Evolutionary conservation across 2,329 filamentous ascomycete species (phyloP), one percentile per base, ranked within the genome.

Genomic region (Aspergillus sojae): DNA sequence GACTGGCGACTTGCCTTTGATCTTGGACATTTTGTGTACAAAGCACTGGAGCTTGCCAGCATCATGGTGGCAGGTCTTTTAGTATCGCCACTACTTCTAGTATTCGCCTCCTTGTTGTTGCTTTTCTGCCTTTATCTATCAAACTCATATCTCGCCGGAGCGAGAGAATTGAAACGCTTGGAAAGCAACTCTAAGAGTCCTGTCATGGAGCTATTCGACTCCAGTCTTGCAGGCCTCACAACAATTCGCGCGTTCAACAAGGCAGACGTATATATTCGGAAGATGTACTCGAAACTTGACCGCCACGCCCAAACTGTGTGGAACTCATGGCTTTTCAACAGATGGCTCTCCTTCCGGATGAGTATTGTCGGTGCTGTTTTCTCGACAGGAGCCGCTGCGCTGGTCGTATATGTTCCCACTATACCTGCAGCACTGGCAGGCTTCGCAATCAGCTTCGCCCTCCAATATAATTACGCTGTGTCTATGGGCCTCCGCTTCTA

Each of bases 171-270:
- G 36, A 71, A 93, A 78, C 84, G 91, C 9, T 83, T 94, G 3
- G 91, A 94, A 75, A 91, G 88, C 66, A 91, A 85, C 7, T 85
- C 87, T 62, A 93, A 93, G 76, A 91, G 88, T 0, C 91, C 91
- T 0, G 88, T 94, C 2, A 93, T 93, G 70, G 91, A 94, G 73
- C 87, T 91, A 68, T 94, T 94, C 71, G 89, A 89, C 21, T 87
- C 89, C 2, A 87, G 90, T 0, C 83, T 94, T 11, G 84, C 86
- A 0, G 91, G 91, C 14, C 86, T 94, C 23, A 83, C 86, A 1
- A 93, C 91, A 0, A 91, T 94, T 58, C 86, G 91, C n/a, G 89
- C 89, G 0, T 94, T 91, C 68, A 86, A 88, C 67, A 92, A 92
- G 80, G 80, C 83, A 0, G 82, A 87, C 14, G 82, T 84, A 1